These are phyloP conservation scores for Clathrospora elynae DNA, from an alignment of 2,329 filamentous ascomycete species.

Conservation along the genomic window DNA sequence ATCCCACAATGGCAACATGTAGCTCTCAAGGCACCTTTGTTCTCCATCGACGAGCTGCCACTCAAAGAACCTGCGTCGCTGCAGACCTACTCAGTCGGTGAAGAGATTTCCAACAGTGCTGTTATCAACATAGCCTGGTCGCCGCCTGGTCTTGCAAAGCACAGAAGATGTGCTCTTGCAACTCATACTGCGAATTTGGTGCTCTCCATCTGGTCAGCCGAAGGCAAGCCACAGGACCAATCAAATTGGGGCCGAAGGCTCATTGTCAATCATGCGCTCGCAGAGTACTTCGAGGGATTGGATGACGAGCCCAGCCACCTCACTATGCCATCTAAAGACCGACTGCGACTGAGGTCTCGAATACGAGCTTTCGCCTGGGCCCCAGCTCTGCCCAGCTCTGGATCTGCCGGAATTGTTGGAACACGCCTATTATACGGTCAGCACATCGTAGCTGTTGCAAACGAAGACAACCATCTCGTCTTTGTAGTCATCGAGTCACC, in stretches of 20 bases:
- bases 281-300: slow-evolving; percentile 43
- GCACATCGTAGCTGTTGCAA: slow-evolving; percentile 48
- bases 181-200: slow-evolving; percentile 62
- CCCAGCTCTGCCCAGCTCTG: slow-evolving; percentile 25
- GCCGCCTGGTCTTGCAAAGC: slow-evolving; percentile 59
- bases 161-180: slow-evolving; percentile 60
- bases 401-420: slow-evolving; percentile 25
- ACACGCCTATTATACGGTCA: slow-evolving; percentile 33
- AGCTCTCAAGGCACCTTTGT: slow-evolving; percentile 57
- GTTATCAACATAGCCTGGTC: slow-evolving; percentile 62
- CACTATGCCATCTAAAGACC: slow-evolving; percentile 34
- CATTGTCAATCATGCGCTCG: slow-evolving; percentile 59
- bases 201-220: slow-evolving; percentile 61
- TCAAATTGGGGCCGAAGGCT: slow-evolving; percentile 58
- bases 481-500: slow-evolving; percentile 49
- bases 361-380: slow-evolving; percentile 53
- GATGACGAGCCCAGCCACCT: slow-evolving; percentile 24
- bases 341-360: slow-evolving; percentile 44
- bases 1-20: slow-evolving; percentile 46
- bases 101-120: slow-evolving; percentile 61
- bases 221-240: slow-evolving; percentile 49
- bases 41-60: slow-evolving; percentile 57
- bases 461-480: slow-evolving; percentile 50
- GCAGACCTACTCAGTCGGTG: slow-evolving; percentile 60
- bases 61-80: slow-evolving; percentile 54